Evolutionary conservation across 2,329 filamentous ascomycete species (phyloP).

Genomic region (Fusarium buharicum): DNA sequence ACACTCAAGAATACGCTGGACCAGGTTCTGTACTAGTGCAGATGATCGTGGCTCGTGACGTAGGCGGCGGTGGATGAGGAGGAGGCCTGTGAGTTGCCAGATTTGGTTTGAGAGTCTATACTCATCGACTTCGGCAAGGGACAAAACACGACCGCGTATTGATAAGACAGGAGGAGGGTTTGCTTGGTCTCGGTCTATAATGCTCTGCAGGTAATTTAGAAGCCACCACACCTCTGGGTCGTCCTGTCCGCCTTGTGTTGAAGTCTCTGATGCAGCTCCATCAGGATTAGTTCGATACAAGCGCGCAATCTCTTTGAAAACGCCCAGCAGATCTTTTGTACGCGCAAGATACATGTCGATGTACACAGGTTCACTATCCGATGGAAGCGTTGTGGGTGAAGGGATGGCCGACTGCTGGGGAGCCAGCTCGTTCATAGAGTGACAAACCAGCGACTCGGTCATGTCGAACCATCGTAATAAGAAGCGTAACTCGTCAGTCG

Average conservation of each 20-base stretch:
- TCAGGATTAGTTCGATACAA: background rate
- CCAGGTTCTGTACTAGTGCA: constrained; percentile 13
- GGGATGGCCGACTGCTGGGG: constrained; percentile 25
- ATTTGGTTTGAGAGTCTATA: constrained; percentile 34
- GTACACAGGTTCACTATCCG: constrained; percentile 20
- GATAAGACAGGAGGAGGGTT: constrained; percentile 29
- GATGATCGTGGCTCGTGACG: constrained; percentile 21
- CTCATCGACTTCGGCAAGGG: constrained; percentile 24
- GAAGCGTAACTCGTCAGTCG: constrained; percentile 27
- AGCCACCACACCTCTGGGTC: constrained; percentile 25
- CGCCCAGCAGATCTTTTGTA: constrained; percentile 22
- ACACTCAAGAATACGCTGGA: constrained; percentile 7
- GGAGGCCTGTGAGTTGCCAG: constrained; percentile 30
- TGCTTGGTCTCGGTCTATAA: constrained; percentile 22
- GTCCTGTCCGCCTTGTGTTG: background rate
- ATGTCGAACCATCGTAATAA: constrained; percentile 35
- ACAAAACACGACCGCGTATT: constrained; percentile 12
- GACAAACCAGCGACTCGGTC: constrained; percentile 35
- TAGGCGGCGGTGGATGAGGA: constrained; percentile 30
- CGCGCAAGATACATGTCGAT: constrained; percentile 36
- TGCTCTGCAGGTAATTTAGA: constrained; percentile 19
- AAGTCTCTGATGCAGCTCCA: background rate
- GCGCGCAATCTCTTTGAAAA: constrained; percentile 35
- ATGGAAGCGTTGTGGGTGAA: constrained; percentile 25
- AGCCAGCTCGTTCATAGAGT: constrained; percentile 23